Evolutionary conservation across 1,284 basidiomycete genomes (phyloP).

Genomic region (Trichosporon coremiiforme): DNA sequence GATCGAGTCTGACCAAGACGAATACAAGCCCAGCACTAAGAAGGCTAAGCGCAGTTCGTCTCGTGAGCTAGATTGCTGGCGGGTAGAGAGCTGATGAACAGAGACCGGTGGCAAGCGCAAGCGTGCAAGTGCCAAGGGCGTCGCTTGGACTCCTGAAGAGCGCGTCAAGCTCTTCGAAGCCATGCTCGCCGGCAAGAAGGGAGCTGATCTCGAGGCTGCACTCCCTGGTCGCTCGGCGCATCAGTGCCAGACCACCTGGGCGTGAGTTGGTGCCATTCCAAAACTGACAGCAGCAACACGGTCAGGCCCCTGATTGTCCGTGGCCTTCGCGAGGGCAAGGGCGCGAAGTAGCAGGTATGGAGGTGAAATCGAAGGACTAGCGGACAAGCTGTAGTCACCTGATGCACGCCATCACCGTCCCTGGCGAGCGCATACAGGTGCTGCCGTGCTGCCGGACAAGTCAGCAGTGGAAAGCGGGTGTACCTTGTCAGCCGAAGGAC

Average conservation of each 20-base stretch:
- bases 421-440: too few species aligned
- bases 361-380: too few species aligned
- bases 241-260: neutral
- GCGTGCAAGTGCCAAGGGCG: neutral
- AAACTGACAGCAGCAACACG: neutral
- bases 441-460: too few species aligned
- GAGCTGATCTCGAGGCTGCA: neutral
- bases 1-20: neutral
- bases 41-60: neutral
- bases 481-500: too few species aligned
- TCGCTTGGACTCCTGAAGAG: neutral
- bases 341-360: neutral
- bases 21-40: neutral
- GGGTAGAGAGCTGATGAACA: neutral
- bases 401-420: neutral
- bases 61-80: neutral
- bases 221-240: neutral
- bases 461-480: too few species aligned
- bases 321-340: neutral
- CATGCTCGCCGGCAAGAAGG: constrained; percentile 3
- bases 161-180: constrained; percentile 3
- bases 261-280: neutral
- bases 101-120: neutral
- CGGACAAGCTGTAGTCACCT: neutral
- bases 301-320: neutral